These are phyloP conservation scores for Bryoglossum gracile DNA, from an alignment of 495 filamentous ascomycete species.

Conservation along the genomic window DNA sequence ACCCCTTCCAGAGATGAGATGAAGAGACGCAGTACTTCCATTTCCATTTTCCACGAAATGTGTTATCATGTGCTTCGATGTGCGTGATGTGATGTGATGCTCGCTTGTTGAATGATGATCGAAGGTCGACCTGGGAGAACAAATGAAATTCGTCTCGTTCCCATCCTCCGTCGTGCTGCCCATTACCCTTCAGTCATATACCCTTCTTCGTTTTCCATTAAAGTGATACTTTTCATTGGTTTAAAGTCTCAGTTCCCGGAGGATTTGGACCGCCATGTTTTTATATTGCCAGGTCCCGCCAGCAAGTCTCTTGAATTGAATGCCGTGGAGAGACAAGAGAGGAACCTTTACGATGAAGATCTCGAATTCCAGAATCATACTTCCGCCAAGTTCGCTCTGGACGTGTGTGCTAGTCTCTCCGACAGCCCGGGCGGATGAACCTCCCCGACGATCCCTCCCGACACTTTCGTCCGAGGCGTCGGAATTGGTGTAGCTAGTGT, in stretches of 20 bases:
- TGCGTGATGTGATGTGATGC: neutral
- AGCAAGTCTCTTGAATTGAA: conserved; percentile 96
- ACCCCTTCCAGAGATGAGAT: neutral
- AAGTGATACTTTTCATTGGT: neutral
- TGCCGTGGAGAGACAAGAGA: conserved; percentile 83
- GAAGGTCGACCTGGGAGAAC: conserved; percentile 1
- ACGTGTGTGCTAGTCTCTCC: conserved; percentile 83
- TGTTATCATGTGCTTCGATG: neutral
- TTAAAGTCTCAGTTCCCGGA: conserved; percentile 82
- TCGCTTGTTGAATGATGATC: neutral
- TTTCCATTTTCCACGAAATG: neutral
- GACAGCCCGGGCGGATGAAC: conserved; percentile 42
- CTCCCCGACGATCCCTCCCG: conserved; percentile 31
- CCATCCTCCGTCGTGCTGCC: neutral
- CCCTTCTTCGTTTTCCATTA: neutral
- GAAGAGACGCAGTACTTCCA: neutral
- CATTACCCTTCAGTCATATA: neutral
- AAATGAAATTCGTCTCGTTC: conserved; percentile 7
- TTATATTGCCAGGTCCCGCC: conserved; percentile 98
- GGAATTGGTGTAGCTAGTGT: conserved; percentile 71
- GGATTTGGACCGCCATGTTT: conserved; percentile 91
- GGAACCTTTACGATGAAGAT: conserved; percentile 98
- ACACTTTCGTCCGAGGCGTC: conserved; percentile 71
- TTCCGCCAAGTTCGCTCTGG: conserved; percentile 74
- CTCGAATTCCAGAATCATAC: conserved; percentile 80